Conservation (phyloP, 2,329 filamentous ascomycete genomes). For the Tothia fuscella region DNA sequence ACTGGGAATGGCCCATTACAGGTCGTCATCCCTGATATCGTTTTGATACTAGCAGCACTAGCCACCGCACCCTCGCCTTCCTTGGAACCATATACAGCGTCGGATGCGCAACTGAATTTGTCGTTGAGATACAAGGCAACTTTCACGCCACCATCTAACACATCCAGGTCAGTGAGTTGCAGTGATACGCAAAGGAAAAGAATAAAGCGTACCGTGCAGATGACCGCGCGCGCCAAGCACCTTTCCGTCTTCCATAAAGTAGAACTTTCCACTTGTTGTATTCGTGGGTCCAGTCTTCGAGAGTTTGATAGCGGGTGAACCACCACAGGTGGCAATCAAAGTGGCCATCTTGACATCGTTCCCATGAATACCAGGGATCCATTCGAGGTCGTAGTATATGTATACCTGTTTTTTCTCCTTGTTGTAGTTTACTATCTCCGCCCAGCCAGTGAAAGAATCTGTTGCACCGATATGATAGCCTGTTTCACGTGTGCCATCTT, state of each 20-base stretch:
- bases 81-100: constrained; percentile 5
- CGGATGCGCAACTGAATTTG: not conserved
- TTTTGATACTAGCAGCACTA: not conserved
- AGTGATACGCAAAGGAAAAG: not conserved
- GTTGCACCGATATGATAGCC: constrained; percentile 6
- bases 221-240: constrained; percentile 4
- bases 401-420: not conserved
- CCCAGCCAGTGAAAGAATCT: not conserved
- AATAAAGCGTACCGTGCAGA: not conserved
- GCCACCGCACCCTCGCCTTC: not conserved
- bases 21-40: constrained; percentile 3
- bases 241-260: not conserved
- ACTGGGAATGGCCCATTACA: constrained; percentile 4
- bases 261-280: not conserved
- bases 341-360: constrained; percentile 1
- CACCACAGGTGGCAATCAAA: constrained; percentile 3
- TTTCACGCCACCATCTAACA: not conserved
- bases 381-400: constrained; percentile 8
- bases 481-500: constrained; percentile 1
- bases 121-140: constrained; percentile 5
- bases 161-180: not conserved
- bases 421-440: constrained; percentile 9
- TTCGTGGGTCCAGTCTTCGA: constrained; percentile 1
- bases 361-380: constrained; percentile 6
- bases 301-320: constrained; percentile 1